Evolutionary conservation across 306 rosid species (phyloP), one percentile per base, ranked within the genome.

Genomic region (Medicago arabica): DNA sequence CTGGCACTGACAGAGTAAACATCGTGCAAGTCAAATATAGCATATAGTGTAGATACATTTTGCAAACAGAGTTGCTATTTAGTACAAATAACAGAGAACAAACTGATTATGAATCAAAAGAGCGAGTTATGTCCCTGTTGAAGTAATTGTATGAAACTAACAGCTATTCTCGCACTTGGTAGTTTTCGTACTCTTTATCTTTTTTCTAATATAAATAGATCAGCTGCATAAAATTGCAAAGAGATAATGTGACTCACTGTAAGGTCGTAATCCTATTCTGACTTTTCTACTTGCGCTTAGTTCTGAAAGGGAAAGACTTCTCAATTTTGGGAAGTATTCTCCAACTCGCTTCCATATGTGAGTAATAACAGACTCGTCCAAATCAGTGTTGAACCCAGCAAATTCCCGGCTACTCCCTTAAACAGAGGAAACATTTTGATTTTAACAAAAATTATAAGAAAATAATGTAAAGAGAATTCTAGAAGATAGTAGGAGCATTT

Each of bases 401-500:
- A 94, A 94, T 77, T 94, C 91, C 38, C 95, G 93, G 83, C 98
- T 94, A 76, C 98, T 94, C 72, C 98, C 98, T 94, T 61, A n/a
- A 19, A 59, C 49, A 15, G 77, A 53, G 57, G 41, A 64, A 53
- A 43, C 23, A 47, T 61, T 76, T 72, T 68, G 67, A 36, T 53
- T 76, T 61, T 43, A 15, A 25, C 54, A 55, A 49, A 40, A 75
- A 54, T 15, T 47, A 38, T 5, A 12, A 41, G 19, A 41, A 62
- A 59, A 57, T 12, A 39, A 62, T 49, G 82, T 62, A 57, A 53
- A 12, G 57, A 75, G 12, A 63, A 75, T n/a, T 57, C 19, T 14
- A n/a, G 34, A 53, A 41, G 43, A 73, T 23, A 41, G 13, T 6
- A n/a, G 69, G 76, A 44, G 66, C 62, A 78, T 55, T 68, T 44